Conservation (phyloP, 768 basidiomycete species). For the Grammothele lineata region DNA sequence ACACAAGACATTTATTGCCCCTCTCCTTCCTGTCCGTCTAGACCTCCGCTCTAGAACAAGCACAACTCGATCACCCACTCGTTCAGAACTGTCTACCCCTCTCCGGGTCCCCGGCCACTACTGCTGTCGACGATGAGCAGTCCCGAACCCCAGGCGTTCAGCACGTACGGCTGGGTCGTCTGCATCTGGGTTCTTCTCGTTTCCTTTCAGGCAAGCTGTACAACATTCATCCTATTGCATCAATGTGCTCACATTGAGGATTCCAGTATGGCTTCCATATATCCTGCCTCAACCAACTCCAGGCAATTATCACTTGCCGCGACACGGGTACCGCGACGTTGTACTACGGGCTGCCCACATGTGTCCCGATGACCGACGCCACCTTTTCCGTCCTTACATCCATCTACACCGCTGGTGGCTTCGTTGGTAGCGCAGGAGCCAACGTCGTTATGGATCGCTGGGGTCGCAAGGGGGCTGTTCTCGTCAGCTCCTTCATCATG, state of each 20-base stretch:
- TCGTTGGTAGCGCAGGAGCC: conserved; percentile 69
- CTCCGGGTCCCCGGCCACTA: too few species aligned
- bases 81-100: too few species aligned
- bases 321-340: conserved; percentile 7
- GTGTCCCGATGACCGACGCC: conserved; percentile 75
- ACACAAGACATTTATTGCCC: too few species aligned
- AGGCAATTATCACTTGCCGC: conserved; percentile 46
- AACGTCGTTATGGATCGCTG: conserved; percentile 64
- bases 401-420: conserved; percentile 83
- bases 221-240: not conserved
- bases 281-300: conserved; percentile 86
- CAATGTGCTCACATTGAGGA: not conserved
- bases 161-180: conserved; percentile 58
- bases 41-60: too few species aligned
- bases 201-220: conserved; percentile 45
- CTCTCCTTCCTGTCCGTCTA: too few species aligned
- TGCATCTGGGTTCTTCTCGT: conserved; percentile 65
- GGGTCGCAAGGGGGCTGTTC: conserved; percentile 68
- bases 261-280: conserved; percentile 90
- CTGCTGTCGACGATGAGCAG: too few species aligned
- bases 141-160: conserved; percentile 40
- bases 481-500: conserved; percentile 52
- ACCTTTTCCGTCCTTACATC: conserved; percentile 83
- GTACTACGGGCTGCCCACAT: conserved; percentile 52
- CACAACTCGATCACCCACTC: not conserved